Conservation (phyloP, 768 basidiomycete genomes). For the Lentinus tigrinus region DNA sequence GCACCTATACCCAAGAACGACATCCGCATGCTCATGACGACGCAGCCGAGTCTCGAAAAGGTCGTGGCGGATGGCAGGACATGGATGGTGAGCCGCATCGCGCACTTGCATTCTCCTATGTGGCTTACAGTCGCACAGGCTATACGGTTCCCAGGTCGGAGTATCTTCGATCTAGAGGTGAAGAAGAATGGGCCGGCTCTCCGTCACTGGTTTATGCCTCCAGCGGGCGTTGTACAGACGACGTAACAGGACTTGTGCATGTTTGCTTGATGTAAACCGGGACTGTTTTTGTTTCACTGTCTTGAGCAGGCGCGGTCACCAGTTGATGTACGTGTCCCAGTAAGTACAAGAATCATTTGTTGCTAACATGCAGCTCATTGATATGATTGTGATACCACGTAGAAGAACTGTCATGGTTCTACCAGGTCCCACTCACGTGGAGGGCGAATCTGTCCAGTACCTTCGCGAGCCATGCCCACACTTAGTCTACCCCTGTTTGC, state of each 20-base stretch:
- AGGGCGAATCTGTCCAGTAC: too few species aligned
- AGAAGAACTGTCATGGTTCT: too few species aligned
- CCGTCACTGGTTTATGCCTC: constrained; percentile 3
- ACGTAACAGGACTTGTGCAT: not conserved
- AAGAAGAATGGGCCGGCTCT: not conserved
- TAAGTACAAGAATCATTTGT: too few species aligned
- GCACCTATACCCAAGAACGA: constrained; percentile 38
- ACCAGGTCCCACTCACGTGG: too few species aligned
- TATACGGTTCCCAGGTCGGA: not conserved
- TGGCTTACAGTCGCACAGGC: not conserved
- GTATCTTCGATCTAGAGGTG: not conserved
- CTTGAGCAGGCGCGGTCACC: too few species aligned
- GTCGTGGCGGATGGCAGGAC: constrained; percentile 49
- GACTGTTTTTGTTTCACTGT: not conserved
- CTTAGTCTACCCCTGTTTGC: too few species aligned
- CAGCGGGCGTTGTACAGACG: not conserved
- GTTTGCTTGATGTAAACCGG: too few species aligned
- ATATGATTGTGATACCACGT: too few species aligned
- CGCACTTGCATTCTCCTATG: too few species aligned
- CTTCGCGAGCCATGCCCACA: too few species aligned
- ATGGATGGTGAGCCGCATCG: constrained; percentile 48
- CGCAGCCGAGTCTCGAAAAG: constrained; percentile 40
- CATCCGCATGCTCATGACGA: constrained; percentile 41
- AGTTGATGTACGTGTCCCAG: too few species aligned
- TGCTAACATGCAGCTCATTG: too few species aligned